phyloP scores from a whole-genome alignment of 352 stramenopile species.

The Phytophthora megakarya region DNA sequence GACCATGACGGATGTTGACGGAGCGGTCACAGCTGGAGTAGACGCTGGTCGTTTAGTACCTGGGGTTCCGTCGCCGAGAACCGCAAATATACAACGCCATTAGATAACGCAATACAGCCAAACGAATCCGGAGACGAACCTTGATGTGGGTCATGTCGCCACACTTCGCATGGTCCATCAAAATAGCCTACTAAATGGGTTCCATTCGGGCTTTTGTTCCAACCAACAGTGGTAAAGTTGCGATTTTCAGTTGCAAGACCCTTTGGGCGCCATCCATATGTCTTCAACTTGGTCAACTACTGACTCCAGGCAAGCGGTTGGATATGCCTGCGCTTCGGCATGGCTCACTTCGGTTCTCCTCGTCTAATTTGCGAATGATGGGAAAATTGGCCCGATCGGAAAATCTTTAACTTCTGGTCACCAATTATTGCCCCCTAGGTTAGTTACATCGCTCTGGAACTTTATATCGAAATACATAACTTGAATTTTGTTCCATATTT shows the following conservation, averaged over 20 bases:
- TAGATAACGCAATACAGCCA: no score
- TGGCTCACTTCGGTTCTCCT: background rate
- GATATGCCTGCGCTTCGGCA: slow-evolving; percentile 1
- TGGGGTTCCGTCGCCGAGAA: background rate
- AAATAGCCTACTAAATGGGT: slow-evolving; percentile 9
- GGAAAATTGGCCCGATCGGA: background rate
- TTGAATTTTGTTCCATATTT: background rate
- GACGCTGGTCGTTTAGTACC: background rate
- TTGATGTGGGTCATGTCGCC: background rate
- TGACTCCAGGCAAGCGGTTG: background rate
- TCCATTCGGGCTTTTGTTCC: slow-evolving; percentile 2
- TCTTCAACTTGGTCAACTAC: slow-evolving; percentile 6
- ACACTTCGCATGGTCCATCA: slow-evolving; percentile 9
- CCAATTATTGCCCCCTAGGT: background rate
- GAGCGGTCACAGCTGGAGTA: background rate
- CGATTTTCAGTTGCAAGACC: slow-evolving; percentile 1
- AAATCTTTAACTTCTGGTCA: background rate
- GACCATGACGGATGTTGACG: no score
- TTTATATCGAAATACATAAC: background rate
- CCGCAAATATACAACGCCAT: no score
- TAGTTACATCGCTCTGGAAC: slow-evolving; percentile 2
- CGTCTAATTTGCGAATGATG: slow-evolving; percentile 1
- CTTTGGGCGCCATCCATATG: background rate
- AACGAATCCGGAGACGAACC: background rate
- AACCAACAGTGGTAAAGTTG: slow-evolving; percentile 1